Evolutionary conservation across 1,139 yeast species (phyloP), one percentile per base, ranked within the genome.

Genomic region (Kodamaea sp.): DNA sequence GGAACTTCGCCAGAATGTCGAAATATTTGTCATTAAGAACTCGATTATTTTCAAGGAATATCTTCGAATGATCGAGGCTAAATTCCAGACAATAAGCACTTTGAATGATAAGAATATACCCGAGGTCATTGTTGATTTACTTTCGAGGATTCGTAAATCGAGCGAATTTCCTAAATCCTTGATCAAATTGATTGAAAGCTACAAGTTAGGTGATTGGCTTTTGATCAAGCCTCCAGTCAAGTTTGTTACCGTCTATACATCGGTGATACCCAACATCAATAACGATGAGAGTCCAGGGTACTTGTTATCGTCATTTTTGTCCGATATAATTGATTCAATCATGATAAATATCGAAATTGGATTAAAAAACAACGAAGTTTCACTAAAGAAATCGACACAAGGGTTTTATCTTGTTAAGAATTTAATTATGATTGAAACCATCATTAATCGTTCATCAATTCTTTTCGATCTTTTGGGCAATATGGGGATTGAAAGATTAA

Each of bases 361-460:
- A 64, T 56, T 87, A 73, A 44, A 74, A 67, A 46, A 46, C 62
- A 20, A 48, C 64, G 58, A 54, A 30, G 46, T 46, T 8, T 52
- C 53, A n/a, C 45, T 70, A 42, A 65, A 68, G 47, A 79, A 79
- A 45, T 70, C 75, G 31, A 70, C 73, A 7, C 70, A 78, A 47
- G 97, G 97, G 2, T 78, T 80, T 49, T 79, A 83, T 53, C 62
- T 89, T 35, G 68, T 89, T 23, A 81, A 84, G 43, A 88, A 89
- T 54, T 65, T 85, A 41, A 77, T 84, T 28, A 70, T 88, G 48
- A 74, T 87, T 26, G 96, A 89, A 55, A 85, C 85, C 41, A 77
- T 84, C 41, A 70, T 85, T 22, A 78, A 81, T 48, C 70, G 85
- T 43, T 73, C 86, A 31, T 75, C 73, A 26, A 56, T 60, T 29